Conservation (phyloP, 2,329 filamentous ascomycete species). For the Zymoseptoria crescenta region DNA sequence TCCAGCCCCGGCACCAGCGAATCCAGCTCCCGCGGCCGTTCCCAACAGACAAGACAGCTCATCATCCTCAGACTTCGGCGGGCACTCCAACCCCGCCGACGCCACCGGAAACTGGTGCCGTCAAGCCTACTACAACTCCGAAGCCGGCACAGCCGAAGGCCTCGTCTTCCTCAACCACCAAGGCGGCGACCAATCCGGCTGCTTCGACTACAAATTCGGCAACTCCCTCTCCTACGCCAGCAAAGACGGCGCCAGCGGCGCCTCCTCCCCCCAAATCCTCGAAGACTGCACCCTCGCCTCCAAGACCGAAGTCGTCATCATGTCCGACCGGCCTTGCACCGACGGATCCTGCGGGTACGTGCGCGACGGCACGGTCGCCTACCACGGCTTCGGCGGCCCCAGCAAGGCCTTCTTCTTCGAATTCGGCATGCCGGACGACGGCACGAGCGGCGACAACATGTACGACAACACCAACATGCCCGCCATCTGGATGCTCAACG, state of each 20-base stretch:
- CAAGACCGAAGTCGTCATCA: slow-evolving; percentile 44
- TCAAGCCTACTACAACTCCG: slow-evolving; percentile 31
- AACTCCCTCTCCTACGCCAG: slow-evolving; percentile 51
- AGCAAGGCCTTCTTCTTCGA: slow-evolving; percentile 68
- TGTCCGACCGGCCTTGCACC: slow-evolving; percentile 44
- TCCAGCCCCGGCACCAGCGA: slow-evolving; percentile 9
- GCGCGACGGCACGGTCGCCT: slow-evolving; percentile 30
- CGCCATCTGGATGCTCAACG: slow-evolving; percentile 69
- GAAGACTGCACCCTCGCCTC: slow-evolving; percentile 44
- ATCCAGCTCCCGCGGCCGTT: slow-evolving; percentile 11
- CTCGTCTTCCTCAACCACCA: slow-evolving; percentile 53
- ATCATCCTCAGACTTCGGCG: slow-evolving; percentile 14
- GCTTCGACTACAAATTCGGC: slow-evolving; percentile 48
- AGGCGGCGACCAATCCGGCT: slow-evolving; percentile 50
- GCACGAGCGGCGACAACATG: slow-evolving; percentile 34
- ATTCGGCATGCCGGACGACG: slow-evolving; percentile 62
- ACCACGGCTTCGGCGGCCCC: slow-evolving; percentile 63
- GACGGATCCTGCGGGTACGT: slow-evolving; percentile 34
- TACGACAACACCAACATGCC: slow-evolving; percentile 53
- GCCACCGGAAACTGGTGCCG: slow-evolving; percentile 26
- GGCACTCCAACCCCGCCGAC: slow-evolving; percentile 12
- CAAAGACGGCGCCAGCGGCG: slow-evolving; percentile 39
- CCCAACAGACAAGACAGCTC: slow-evolving; percentile 13
- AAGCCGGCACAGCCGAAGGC: slow-evolving; percentile 39
- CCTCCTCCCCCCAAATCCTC: slow-evolving; percentile 43